Evolutionary conservation across 2,329 filamentous ascomycete genomes (phyloP).

Genomic region (Colletotrichum horii): DNA sequence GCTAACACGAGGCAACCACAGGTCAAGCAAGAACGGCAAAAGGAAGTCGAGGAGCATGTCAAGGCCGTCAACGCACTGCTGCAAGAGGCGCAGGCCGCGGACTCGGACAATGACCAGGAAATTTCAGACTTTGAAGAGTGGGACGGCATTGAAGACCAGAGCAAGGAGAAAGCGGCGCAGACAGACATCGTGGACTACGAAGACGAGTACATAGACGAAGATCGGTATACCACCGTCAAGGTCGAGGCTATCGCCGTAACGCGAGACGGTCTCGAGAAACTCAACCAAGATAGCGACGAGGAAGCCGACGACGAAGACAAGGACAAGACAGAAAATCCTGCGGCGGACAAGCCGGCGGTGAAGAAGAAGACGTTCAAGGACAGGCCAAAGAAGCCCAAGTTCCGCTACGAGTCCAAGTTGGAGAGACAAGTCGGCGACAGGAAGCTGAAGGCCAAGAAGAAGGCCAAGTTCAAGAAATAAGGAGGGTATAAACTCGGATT

Average conservation of each 20-base stretch:
- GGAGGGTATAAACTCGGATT: conserved; percentile 20
- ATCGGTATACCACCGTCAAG: conserved; percentile 93
- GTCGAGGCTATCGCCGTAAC: conserved; percentile 87
- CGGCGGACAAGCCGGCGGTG: conserved; percentile 33
- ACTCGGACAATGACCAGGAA: conserved; percentile 41
- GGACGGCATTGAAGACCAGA: conserved; percentile 66
- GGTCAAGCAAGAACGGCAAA: conserved; percentile 83
- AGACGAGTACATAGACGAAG: conserved; percentile 95
- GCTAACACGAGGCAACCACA: conserved; percentile 41
- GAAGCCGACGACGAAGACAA: conserved; percentile 25
- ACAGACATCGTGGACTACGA: conserved; percentile 73
- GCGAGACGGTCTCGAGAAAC: conserved; percentile 71
- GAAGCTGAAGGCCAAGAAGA: conserved; percentile 74
- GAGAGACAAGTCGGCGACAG: conserved; percentile 78
- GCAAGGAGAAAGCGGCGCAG: conserved; percentile 41
- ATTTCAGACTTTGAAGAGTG: conserved; percentile 59
- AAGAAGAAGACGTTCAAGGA: conserved; percentile 69
- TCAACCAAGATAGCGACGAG: conserved; percentile 36
- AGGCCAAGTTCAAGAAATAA: conserved; percentile 29
- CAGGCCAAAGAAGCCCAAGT: conserved; percentile 71
- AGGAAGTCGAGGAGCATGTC: conserved; percentile 83
- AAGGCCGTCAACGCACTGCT: conserved; percentile 76
- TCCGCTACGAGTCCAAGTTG: conserved; percentile 88
- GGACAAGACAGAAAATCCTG: conserved; percentile 26
- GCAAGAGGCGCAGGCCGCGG: conserved; percentile 61